A percentile compares a stretch with the other conserved stretches of the same genome.
phyloP scores from a whole-genome alignment of 768 basidiomycete species.

The Ramaria sp. region DNA sequence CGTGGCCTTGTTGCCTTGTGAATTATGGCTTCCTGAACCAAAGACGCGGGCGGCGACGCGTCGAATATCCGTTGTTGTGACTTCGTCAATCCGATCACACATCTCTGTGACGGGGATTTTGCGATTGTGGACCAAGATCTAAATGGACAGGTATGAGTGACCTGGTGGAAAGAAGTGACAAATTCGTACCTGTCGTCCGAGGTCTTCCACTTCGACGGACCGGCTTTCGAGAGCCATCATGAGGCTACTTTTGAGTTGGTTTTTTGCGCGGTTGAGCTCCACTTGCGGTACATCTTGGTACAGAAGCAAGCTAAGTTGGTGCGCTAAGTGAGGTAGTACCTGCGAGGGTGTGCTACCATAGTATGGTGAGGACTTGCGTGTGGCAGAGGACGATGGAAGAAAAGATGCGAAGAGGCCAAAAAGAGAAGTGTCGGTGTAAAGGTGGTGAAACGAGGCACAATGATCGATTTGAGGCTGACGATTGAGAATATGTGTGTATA shows the following conservation, averaged over 20 bases:
- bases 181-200: conserved; percentile 69
- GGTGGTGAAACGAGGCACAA: conserved; percentile 95
- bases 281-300: conserved; percentile 50
- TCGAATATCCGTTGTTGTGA: conserved; percentile 58
- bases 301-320: conserved; percentile 76
- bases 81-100: conserved; percentile 73
- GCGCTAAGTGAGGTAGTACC: conserved; percentile 74
- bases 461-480: conserved; percentile 90
- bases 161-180: background rate
- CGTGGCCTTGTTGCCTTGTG: conserved; percentile 48
- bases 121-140: conserved; percentile 79
- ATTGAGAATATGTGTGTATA: conserved; percentile 94
- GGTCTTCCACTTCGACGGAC: conserved; percentile 76
- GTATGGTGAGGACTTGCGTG: conserved; percentile 19
- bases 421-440: conserved; percentile 87
- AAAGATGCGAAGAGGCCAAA: conserved; percentile 89
- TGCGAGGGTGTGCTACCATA: conserved; percentile 54
- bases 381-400: conserved; percentile 44
- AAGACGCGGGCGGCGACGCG: conserved; percentile 72
- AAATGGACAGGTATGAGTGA: background rate
- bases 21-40: conserved; percentile 34
- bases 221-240: conserved; percentile 93
- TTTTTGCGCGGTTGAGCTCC: conserved; percentile 84
- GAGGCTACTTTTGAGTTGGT: conserved; percentile 85
- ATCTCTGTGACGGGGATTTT: conserved; percentile 86